A percentile compares a stretch with the other conserved stretches of the same genome.
phyloP scores from a whole-genome alignment of 2,329 filamentous ascomycete species.

The Ceratocystis colombiana region DNA sequence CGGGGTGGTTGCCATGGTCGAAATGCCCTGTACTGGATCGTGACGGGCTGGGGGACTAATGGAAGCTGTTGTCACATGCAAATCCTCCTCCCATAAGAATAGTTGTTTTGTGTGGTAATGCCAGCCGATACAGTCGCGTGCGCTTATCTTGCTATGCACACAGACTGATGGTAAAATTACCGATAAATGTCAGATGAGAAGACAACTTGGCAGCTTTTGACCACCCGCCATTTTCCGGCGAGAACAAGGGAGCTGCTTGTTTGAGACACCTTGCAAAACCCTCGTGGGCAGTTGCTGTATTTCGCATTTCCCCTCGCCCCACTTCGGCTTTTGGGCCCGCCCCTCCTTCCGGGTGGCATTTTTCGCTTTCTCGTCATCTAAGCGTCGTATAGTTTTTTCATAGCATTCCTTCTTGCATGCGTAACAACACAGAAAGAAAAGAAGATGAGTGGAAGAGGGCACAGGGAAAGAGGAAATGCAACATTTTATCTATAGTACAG shows the following conservation, averaged over 20 bases:
- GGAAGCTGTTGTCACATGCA: slow-evolving; percentile 1
- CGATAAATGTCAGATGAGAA: neutral
- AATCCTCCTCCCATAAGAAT: neutral
- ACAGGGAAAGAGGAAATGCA: neutral
- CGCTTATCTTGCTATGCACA: neutral
- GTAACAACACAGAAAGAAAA: neutral
- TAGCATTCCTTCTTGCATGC: neutral
- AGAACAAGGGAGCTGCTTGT: neutral
- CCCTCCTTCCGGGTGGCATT: neutral
- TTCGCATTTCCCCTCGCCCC: neutral
- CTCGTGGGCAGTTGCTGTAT: slow-evolving; percentile 3
- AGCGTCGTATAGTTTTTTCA: neutral
- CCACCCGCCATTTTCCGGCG: neutral
- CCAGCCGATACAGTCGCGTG: neutral
- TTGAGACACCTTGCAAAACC: neutral
- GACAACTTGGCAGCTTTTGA: neutral
- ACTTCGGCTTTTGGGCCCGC: neutral
- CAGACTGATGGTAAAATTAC: neutral
- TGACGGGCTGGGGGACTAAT: too few species aligned
- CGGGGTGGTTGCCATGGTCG: too few species aligned
- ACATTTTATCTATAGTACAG: neutral
- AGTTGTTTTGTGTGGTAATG: neutral
- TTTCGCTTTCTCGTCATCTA: neutral
- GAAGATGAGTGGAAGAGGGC: neutral
- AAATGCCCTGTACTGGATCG: too few species aligned